These are phyloP conservation scores for Dichotomocladium elegans DNA, from an alignment of 371 early-diverging fungal species.

Conservation along the genomic window DNA sequence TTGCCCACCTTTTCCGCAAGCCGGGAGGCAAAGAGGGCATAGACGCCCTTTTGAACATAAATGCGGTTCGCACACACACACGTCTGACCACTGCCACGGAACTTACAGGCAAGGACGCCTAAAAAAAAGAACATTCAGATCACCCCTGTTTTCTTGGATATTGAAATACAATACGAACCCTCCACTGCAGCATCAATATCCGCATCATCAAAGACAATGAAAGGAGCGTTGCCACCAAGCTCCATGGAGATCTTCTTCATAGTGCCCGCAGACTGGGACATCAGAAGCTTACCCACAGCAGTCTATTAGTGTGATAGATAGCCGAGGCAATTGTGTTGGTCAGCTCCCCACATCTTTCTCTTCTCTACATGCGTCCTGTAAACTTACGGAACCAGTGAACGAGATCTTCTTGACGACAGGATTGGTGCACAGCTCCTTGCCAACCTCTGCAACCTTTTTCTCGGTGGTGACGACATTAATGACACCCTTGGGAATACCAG, in stretches of 20 bases:
- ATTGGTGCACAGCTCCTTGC: slow-evolving; percentile 66
- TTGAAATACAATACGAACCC: slow-evolving; percentile 25
- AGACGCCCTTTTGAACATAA: slow-evolving; percentile 75
- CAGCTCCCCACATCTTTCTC: too few species aligned
- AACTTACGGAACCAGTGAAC: slow-evolving; percentile 76
- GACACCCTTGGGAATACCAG: slow-evolving; percentile 88
- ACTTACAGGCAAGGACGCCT: slow-evolving; percentile 69
- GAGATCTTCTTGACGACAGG: slow-evolving; percentile 68
- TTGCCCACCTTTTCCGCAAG: slow-evolving; percentile 52
- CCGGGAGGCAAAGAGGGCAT: slow-evolving; percentile 61
- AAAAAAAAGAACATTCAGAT: not conserved
- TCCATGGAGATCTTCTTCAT: slow-evolving; percentile 81
- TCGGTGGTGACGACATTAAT: slow-evolving; percentile 75
- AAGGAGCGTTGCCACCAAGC: slow-evolving; percentile 86
- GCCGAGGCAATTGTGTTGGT: not conserved
- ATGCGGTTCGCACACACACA: slow-evolving; percentile 87
- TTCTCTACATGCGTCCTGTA: not conserved
- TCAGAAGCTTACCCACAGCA: slow-evolving; percentile 67
- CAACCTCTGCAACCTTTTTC: slow-evolving; percentile 59
- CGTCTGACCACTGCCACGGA: slow-evolving; percentile 85
- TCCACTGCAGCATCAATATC: slow-evolving; percentile 64
- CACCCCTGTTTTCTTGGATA: not conserved
- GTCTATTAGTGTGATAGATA: slow-evolving; percentile 30
- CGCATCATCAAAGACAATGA: slow-evolving; percentile 88
- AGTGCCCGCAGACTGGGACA: slow-evolving; percentile 68